Evolutionary conservation across 2,329 filamentous ascomycete species (phyloP).

Genomic region (Sporothrix variecibatus): DNA sequence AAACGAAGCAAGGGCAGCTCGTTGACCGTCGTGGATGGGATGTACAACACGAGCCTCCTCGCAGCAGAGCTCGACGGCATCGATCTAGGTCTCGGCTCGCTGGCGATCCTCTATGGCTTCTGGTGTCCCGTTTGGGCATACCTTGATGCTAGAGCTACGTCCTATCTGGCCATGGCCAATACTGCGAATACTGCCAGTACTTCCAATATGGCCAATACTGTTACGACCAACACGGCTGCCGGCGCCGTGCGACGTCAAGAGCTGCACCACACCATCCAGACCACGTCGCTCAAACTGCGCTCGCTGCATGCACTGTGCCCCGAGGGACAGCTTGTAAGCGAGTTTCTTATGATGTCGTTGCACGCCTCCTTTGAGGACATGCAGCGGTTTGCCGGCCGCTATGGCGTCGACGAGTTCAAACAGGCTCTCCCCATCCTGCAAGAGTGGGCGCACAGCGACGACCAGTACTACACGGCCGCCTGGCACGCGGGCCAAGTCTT

Average conservation of each 20-base stretch:
- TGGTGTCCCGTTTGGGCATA: slow-evolving; percentile 6
- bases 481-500: slow-evolving; percentile 1
- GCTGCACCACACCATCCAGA: not conserved
- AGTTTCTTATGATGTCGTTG: not conserved
- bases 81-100: not conserved
- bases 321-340: not conserved
- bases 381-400: slow-evolving; percentile 6
- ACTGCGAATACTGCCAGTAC: not conserved
- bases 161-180: not conserved
- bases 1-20: too few relatives aligned
- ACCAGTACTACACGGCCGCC: not conserved
- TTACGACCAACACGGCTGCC: too few relatives aligned
- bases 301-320: not conserved
- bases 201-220: not conserved
- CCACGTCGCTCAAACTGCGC: not conserved
- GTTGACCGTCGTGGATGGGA: not conserved
- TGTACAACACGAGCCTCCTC: not conserved
- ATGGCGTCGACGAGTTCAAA: not conserved
- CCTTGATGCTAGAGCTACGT: not conserved
- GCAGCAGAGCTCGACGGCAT: not conserved
- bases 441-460: not conserved
- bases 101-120: not conserved
- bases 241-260: not conserved
- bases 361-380: not conserved
- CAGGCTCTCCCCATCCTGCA: not conserved